phyloP scores from a whole-genome alignment of 176 grass and related monocot species.

The Phoenix dactylifera region DNA sequence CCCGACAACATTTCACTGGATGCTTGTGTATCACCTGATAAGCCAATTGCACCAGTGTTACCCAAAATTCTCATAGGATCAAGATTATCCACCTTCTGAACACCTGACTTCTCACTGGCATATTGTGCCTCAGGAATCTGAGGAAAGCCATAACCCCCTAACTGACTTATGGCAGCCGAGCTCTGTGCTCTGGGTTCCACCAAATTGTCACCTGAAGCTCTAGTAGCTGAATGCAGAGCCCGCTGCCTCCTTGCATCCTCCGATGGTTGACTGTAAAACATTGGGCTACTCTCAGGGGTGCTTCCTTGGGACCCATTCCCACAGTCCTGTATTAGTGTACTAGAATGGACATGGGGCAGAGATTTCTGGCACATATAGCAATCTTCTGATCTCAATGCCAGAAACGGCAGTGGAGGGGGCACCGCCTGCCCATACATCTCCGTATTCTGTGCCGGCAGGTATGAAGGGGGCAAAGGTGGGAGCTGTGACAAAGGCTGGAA shows the following conservation, averaged over 20 bases:
- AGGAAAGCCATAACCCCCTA: neutral
- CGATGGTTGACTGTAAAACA: conserved; percentile 45
- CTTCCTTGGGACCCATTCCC: conserved; percentile 16
- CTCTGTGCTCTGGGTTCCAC: conserved; percentile 25
- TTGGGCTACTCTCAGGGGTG: conserved; percentile 25
- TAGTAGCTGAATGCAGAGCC: conserved; percentile 21
- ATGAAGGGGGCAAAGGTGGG: conserved; percentile 48
- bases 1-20: conserved; percentile 41
- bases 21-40: conserved; percentile 25
- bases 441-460: conserved; percentile 39
- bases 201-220: conserved; percentile 21
- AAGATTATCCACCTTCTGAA: conserved; percentile 23
- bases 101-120: conserved; percentile 23
- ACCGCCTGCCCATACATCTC: conserved; percentile 27
- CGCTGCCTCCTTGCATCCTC: conserved; percentile 39
- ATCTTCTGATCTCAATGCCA: conserved; percentile 39
- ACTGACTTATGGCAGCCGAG: conserved; percentile 17
- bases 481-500: conserved; percentile 63
- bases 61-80: conserved; percentile 24
- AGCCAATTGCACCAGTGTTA: conserved; percentile 28
- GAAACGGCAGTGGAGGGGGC: conserved; percentile 1
- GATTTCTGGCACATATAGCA: conserved; percentile 78
- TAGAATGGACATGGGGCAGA: conserved; percentile 63
- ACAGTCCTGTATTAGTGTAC: conserved; percentile 53
- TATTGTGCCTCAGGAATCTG: conserved; percentile 20